phyloP scores from a whole-genome alignment of 768 basidiomycete genomes.

The Tricholoma flavovirens region DNA sequence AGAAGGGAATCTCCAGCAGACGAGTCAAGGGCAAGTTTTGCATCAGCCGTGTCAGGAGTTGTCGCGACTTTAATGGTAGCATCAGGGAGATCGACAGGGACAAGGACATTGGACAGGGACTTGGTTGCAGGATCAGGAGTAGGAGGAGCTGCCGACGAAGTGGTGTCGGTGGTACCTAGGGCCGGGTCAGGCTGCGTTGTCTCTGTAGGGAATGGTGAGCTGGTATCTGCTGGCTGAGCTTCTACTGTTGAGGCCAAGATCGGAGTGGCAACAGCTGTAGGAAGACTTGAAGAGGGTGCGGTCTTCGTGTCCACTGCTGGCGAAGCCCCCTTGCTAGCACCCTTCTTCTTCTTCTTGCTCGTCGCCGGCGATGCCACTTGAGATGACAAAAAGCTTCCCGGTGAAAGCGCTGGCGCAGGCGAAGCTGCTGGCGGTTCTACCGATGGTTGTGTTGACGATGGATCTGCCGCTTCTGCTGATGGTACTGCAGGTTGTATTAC shows the following conservation, averaged over 20 bases:
- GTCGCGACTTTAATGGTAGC: constrained; percentile 10
- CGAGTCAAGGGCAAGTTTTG: background rate
- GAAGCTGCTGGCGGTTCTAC: constrained; percentile 4
- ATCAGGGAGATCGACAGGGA: constrained; percentile 14
- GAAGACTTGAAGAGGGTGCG: background rate
- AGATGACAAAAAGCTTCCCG: constrained; percentile 1
- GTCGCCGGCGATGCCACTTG: constrained; percentile 9
- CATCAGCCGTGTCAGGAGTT: constrained; percentile 8
- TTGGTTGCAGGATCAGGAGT: background rate
- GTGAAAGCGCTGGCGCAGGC: constrained; percentile 11
- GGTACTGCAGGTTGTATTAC: constrained; percentile 1
- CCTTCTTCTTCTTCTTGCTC: constrained; percentile 20
- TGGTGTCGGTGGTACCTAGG: background rate
- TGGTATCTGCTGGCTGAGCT: background rate
- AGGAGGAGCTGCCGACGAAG: background rate
- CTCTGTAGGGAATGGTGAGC: background rate
- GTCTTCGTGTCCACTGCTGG: background rate
- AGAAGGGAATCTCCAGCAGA: background rate
- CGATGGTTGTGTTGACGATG: background rate
- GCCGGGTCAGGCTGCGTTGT: background rate
- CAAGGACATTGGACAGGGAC: constrained; percentile 9
- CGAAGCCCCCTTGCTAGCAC: background rate
- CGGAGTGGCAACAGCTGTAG: background rate
- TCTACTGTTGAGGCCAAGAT: background rate
- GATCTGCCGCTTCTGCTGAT: background rate